Percentiles rank a stretch among this genome's conserved stretches.
These are phyloP conservation scores for Colletotrichum theobromicola DNA, from an alignment of 2,329 filamentous ascomycete genomes.

Conservation along the genomic window DNA sequence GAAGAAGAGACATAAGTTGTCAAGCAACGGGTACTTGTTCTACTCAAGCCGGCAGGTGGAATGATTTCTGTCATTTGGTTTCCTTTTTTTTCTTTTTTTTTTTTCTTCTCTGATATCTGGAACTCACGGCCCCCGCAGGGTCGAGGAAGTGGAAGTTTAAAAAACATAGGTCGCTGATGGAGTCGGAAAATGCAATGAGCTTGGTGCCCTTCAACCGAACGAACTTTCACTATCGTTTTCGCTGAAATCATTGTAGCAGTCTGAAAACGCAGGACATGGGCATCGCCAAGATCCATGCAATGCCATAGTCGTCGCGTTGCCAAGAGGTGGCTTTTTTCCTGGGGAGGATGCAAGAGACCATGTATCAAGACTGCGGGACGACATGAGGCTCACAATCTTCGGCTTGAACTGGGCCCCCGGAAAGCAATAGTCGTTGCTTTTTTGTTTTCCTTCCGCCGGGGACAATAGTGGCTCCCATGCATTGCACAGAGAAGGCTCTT, in stretches of 20 bases:
- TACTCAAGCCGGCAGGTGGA: too few relatives aligned
- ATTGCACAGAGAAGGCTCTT: background rate
- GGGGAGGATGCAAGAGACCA: background rate
- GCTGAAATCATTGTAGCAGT: background rate
- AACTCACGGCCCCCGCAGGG: too few relatives aligned
- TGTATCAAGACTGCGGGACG: background rate
- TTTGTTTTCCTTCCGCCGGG: background rate
- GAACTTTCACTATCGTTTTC: background rate
- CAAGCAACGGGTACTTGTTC: too few relatives aligned
- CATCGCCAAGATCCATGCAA: fast-evolving
- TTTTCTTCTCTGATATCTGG: too few relatives aligned
- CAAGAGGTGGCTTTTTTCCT: background rate
- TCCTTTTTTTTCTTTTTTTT: too few relatives aligned
- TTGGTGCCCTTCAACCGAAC: background rate
- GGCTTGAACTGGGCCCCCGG: background rate
- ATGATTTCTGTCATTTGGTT: too few relatives aligned
- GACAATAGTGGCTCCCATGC: background rate
- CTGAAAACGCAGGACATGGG: background rate
- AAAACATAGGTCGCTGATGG: background rate
- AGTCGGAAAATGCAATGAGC: background rate
- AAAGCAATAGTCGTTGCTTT: background rate
- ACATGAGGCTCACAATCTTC: background rate
- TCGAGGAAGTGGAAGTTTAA: too few relatives aligned
- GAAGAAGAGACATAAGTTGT: too few relatives aligned
- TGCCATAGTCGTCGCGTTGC: background rate